Evolutionary conservation across 139 green algal species (phyloP).

Genomic region (Chlorella sorokiniana): DNA sequence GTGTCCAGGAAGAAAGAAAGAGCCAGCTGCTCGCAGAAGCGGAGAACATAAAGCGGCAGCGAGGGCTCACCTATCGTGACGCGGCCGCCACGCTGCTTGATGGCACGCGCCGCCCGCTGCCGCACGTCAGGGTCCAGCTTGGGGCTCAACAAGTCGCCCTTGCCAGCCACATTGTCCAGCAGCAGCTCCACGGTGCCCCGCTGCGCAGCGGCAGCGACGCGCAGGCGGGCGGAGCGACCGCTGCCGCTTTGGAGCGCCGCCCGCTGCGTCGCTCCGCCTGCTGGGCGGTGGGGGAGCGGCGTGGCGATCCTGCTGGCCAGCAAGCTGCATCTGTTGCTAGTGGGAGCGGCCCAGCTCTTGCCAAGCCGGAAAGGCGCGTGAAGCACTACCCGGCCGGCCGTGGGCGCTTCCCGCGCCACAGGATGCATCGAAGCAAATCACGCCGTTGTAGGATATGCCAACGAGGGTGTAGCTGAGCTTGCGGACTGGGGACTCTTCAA

Average conservation of each 20-base stretch:
- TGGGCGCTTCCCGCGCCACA: too few relatives aligned
- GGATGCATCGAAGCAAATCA: too few relatives aligned
- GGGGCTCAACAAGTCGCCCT: slow-evolving; percentile 11
- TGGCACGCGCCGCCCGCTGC: slow-evolving; percentile 5
- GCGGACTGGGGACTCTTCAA: too few relatives aligned
- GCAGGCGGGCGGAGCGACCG: background rate
- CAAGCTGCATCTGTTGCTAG: too few relatives aligned
- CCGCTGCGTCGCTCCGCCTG: background rate
- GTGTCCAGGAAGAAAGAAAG: too few relatives aligned
- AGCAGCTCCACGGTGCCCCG: background rate
- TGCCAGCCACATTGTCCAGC: slow-evolving; percentile 11
- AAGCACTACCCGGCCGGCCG: too few relatives aligned
- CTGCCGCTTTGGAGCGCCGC: background rate
- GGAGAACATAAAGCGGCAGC: background rate
- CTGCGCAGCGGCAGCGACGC: background rate
- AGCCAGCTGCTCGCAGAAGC: too few relatives aligned
- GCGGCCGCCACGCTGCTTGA: slow-evolving; percentile 6
- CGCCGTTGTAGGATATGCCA: too few relatives aligned
- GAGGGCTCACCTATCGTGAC: background rate
- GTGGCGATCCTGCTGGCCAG: too few relatives aligned
- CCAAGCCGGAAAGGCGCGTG: too few relatives aligned
- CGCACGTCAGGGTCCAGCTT: slow-evolving; percentile 23
- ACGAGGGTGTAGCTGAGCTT: too few relatives aligned
- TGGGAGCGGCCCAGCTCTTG: too few relatives aligned
- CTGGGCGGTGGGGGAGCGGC: background rate